Percentiles rank a stretch among this genome's conserved stretches.
phyloP scores from a whole-genome alignment of 768 basidiomycete genomes.

The Lactarius quietus region DNA sequence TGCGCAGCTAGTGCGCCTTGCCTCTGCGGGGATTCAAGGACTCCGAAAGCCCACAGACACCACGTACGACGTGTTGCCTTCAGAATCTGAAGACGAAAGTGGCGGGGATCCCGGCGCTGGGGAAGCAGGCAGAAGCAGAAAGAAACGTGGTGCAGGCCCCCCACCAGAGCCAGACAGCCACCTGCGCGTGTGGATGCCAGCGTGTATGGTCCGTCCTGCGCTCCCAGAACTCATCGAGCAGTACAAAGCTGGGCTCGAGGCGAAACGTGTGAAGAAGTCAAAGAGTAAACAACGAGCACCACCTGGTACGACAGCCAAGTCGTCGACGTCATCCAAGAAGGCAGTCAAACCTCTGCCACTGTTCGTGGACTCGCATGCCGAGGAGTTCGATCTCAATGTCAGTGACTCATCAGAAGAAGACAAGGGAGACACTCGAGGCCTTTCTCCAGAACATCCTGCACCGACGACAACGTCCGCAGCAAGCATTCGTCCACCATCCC shows the following conservation, averaged over 20 bases:
- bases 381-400: conserved; percentile 15
- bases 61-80: conserved; percentile 33
- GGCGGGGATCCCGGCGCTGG: conserved; percentile 44
- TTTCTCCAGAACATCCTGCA: too few relatives aligned
- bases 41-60: conserved; percentile 40
- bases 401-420: conserved; percentile 10
- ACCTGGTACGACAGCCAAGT: not conserved
- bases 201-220: not conserved
- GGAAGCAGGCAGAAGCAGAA: conserved; percentile 42
- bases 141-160: conserved; percentile 37
- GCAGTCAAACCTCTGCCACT: too few relatives aligned
- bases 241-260: too few relatives aligned
- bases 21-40: conserved; percentile 65
- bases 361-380: not conserved
- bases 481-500: too few relatives aligned
- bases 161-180: conserved; percentile 51
- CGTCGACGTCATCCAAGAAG: not conserved
- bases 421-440: too few relatives aligned
- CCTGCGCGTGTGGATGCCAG: not conserved
- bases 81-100: conserved; percentile 39
- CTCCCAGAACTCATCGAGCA: too few relatives aligned
- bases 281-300: not conserved
- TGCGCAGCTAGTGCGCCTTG: conserved; percentile 56
- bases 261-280: too few relatives aligned
- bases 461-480: too few relatives aligned